A percentile compares a stretch with the other conserved stretches of the same genome.
phyloP scores from a whole-genome alignment of 2,329 filamentous ascomycete genomes.

The Tolypocladium tropicale region DNA sequence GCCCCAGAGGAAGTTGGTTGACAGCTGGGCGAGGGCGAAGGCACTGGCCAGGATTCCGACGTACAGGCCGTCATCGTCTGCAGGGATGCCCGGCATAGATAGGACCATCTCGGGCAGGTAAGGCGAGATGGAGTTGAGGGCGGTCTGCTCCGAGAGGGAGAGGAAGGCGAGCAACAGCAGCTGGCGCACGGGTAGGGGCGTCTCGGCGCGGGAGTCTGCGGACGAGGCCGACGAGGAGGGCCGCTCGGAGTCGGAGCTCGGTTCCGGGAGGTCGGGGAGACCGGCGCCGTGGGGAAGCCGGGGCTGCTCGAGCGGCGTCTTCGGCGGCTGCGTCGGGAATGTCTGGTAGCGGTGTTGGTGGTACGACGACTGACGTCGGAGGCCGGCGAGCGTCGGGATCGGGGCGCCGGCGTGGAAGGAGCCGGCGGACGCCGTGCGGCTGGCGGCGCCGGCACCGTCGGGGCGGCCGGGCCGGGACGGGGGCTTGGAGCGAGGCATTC shows the following conservation, averaged over 20 bases:
- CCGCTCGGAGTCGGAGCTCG: not conserved
- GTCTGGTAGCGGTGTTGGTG: slow-evolving; percentile 60
- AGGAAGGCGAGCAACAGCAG: slow-evolving; percentile 79
- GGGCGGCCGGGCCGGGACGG: slow-evolving; percentile 2
- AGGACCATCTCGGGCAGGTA: slow-evolving; percentile 91
- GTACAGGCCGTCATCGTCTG: slow-evolving; percentile 67
- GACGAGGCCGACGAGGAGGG: slow-evolving; percentile 15
- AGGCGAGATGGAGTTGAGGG: slow-evolving; percentile 89
- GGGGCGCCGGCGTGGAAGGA: slow-evolving; percentile 44
- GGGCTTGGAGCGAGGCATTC: slow-evolving; percentile 11
- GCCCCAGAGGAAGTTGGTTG: slow-evolving; percentile 66
- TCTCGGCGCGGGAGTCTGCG: slow-evolving; percentile 33
- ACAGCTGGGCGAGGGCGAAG: slow-evolving; percentile 86
- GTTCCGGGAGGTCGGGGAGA: slow-evolving; percentile 1
- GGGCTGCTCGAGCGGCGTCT: slow-evolving; percentile 43
- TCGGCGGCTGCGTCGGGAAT: slow-evolving; percentile 66
- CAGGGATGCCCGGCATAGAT: slow-evolving; percentile 70
- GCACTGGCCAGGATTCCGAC: slow-evolving; percentile 83
- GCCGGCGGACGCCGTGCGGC: slow-evolving; percentile 25
- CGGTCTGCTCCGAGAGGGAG: slow-evolving; percentile 88
- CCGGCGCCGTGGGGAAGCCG: slow-evolving; percentile 9
- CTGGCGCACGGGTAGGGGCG: slow-evolving; percentile 74
- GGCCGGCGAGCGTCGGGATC: slow-evolving; percentile 25
- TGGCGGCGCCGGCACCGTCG: slow-evolving; percentile 2
- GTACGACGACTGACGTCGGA: slow-evolving; percentile 26